Base-by-base conservation (phyloP, 2,329 filamentous ascomycete genomes). In the Fusarium mangiferae region DNA sequence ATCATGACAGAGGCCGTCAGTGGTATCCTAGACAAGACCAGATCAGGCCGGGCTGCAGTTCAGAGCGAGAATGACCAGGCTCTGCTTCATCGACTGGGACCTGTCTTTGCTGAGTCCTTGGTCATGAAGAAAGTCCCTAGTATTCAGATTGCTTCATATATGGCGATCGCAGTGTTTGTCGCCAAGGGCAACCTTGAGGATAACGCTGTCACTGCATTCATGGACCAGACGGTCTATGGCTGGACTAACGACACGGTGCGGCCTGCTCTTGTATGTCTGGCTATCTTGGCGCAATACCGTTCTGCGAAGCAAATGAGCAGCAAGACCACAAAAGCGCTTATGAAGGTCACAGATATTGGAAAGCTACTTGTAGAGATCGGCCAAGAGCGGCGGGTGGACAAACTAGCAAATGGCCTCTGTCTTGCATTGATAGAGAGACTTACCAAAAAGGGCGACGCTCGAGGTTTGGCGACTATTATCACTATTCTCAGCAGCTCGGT, bases 131-230 rank as follows among this genome's bases (percentile, higher is more conserved):
- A 92, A 69, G 91, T 92, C 0, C 90, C 94, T 2, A 94, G 96
- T 70, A 85, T 98, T 46, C 93, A 95, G 74, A 89, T 97, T 68
- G 95, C 93, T 22, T 95, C 93, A 65, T 98, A 98, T 81, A 98
- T 98, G 93, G 91, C 98, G 26, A 89, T 95, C 63, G 90, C 94
- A 12, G 91, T 98, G 55, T 88, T 98, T 70, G 95, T 94, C 12
- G 91, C 94, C 55, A 98, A 98, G 82, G 91, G 93, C 2, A 88
- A 90, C 54, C 87, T 98, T 20, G 90, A 93, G 52, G 95, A 98
- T 77, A 89, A 89, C 64, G 90, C 95, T 5, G 86, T 98, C n/a
- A 91, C 93, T 61, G 91, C 92, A 3, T 88, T 99, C 78, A 97
- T 98, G 94, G 94, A 97, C 78, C 94, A 95, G 72, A 90, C 98